These are phyloP conservation scores for Selaginella moellendorffii DNA, from an alignment of 75 land plant species.

Conservation along the genomic window DNA sequence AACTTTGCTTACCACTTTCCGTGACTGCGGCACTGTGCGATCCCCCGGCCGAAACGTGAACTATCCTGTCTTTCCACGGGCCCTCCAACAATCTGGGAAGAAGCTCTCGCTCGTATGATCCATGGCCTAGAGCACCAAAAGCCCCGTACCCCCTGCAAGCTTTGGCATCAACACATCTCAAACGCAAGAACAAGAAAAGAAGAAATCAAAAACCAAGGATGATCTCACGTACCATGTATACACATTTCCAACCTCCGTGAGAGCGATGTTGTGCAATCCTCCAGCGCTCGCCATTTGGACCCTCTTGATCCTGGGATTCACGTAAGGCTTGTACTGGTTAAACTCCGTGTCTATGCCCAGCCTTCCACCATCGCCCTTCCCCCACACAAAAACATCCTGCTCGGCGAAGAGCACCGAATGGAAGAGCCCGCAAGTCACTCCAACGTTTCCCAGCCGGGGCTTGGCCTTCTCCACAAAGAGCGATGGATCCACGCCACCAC, in stretches of 20 bases:
- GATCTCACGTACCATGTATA: slow-evolving; percentile 58
- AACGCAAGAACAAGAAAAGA: too few relatives aligned
- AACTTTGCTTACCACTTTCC: slow-evolving; percentile 39
- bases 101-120: slow-evolving; percentile 51
- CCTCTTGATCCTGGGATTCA: slow-evolving; percentile 38
- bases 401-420: slow-evolving; percentile 56
- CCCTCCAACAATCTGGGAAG: slow-evolving; percentile 44
- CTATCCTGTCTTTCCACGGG: slow-evolving; percentile 36
- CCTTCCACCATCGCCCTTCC: slow-evolving; percentile 89
- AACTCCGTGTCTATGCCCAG: slow-evolving; percentile 67
- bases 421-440: slow-evolving; percentile 79
- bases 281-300: slow-evolving; percentile 51
- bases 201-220: too few relatives aligned
- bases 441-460: slow-evolving; percentile 17
- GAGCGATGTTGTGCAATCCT: slow-evolving; percentile 65
- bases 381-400: slow-evolving; percentile 81
- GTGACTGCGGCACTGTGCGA: slow-evolving; percentile 81
- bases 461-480: neutral
- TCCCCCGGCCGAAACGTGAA: slow-evolving; percentile 72
- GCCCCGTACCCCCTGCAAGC: slow-evolving; percentile 96
- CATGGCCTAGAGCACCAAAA: slow-evolving; percentile 94
- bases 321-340: slow-evolving; percentile 39
- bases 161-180: neutral
- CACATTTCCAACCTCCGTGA: slow-evolving; percentile 39
- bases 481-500: too few relatives aligned